Evolutionary conservation across 2,329 filamentous ascomycete genomes (phyloP), one percentile per base, ranked within the genome.

Genomic region (Zasmidium cellare): DNA sequence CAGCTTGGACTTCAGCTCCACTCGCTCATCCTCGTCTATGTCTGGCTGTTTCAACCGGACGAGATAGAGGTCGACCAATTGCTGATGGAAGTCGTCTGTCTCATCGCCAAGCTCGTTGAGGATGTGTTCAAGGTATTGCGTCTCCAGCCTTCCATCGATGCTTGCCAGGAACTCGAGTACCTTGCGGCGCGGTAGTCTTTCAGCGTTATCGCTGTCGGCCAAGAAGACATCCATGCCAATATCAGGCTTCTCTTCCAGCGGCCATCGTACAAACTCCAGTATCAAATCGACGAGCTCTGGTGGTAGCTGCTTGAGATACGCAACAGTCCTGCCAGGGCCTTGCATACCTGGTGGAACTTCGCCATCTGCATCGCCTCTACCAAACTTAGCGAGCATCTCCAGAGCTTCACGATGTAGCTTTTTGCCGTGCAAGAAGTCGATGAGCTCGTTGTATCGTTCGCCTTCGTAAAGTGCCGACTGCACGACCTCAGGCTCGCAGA

Each of bases 361-460:
- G 24, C 78, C 75, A 20, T 77, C 77, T 1, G 76, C 77, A 57
- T 80, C 75, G 45, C 76, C 77, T 59, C 76, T 84, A 18, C 93
- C 93, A 66, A 97, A 97, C 62, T 87, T 89, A 65, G 85, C 84
- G 0, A 99, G 81, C 25, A 97, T 78, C 64, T 91, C 89, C 18
- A 99, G 77, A 0, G 94, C 93, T 69, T 96, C 87, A 18, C 88
- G 86, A 74, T 99, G 94, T 44, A 97, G 82, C 73, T 89, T 92
- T 77, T 99, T 99, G 62, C 94, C 94, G 68, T 96, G 91, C 65
- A 97, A 87, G 71, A 99, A 99, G 73, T 97, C 93, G n/a, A 99
- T 92, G 1, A 99, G 80, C 75, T 97, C 93, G 52, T 88, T 93
- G 74, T 96, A 97, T 28, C 92, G 86, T 57, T 90, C 90, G 44